Conservation (phyloP, 2,329 filamentous ascomycete genomes). For the Ophiostoma ulmi region DNA sequence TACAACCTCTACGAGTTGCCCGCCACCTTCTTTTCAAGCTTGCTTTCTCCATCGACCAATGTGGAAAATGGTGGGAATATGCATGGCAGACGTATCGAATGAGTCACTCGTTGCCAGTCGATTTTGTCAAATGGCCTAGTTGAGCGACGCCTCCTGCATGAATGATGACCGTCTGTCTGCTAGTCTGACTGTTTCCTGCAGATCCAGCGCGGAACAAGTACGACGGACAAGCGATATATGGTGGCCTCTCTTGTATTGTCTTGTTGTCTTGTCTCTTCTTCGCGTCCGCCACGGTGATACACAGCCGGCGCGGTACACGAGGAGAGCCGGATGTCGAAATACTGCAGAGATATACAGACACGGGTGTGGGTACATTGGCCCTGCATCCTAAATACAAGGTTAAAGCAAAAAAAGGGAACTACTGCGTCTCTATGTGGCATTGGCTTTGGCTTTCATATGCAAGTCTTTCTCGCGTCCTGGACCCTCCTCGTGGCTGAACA, state of each 20-base stretch:
- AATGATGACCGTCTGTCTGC: neutral
- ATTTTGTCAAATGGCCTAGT: conserved; percentile 27
- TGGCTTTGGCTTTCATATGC: conserved; percentile 9
- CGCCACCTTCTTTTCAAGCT: conserved; percentile 21
- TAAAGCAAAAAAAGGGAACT: conserved; percentile 16
- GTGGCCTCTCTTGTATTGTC: neutral
- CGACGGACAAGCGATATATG: neutral
- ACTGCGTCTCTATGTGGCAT: conserved; percentile 15
- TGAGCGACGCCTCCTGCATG: conserved; percentile 30
- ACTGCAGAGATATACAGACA: conserved; percentile 16
- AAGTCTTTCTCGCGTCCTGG: conserved; percentile 19
- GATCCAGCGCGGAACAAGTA: conserved; percentile 14
- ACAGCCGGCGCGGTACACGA: conserved; percentile 19
- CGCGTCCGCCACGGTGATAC: conserved; percentile 21
- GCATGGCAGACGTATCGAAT: conserved; percentile 28
- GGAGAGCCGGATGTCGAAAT: conserved; percentile 6
- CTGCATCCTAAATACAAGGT: conserved; percentile 14
- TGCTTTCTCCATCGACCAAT: conserved; percentile 22
- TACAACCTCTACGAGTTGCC: neutral
- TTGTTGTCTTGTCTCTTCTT: neutral
- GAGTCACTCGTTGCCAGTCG: conserved; percentile 35
- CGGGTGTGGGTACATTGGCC: conserved; percentile 16
- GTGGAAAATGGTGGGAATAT: conserved; percentile 21
- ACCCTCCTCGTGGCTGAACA: conserved; percentile 6
- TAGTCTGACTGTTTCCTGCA: conserved; percentile 17